Evolutionary conservation across 257 asterid genomes (phyloP).

Genomic region (Petunia axillaris): DNA sequence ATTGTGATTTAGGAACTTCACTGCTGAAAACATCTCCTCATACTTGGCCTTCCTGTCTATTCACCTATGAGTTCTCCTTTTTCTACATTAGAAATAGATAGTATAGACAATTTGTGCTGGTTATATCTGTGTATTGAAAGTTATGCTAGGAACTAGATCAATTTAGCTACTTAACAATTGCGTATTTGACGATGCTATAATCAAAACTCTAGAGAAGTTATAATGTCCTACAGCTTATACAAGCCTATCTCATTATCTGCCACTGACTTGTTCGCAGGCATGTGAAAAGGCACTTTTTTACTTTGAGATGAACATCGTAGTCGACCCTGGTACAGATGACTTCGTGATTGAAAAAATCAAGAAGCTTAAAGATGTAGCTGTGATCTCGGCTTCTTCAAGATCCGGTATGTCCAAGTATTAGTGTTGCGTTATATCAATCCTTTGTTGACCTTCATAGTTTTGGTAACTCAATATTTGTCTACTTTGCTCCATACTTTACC

Average conservation of each 20-base stretch:
- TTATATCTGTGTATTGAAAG: not conserved
- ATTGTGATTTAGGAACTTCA: slow-evolving; percentile 9
- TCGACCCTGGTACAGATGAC: slow-evolving; percentile 40
- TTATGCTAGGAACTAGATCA: slow-evolving; percentile 5
- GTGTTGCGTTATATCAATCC: not conserved
- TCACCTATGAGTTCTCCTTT: not conserved
- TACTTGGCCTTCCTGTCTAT: not conserved
- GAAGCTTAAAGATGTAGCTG: slow-evolving; percentile 56
- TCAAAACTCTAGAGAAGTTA: not conserved
- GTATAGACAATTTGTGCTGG: not conserved
- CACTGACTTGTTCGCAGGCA: slow-evolving; percentile 49
- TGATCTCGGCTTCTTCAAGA: slow-evolving; percentile 54
- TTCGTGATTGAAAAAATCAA: slow-evolving; percentile 47
- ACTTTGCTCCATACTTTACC: not conserved
- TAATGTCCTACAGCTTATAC: not conserved
- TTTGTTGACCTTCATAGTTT: slow-evolving; percentile 18
- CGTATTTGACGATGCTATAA: not conserved
- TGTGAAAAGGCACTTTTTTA: slow-evolving; percentile 68
- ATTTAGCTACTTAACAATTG: not conserved
- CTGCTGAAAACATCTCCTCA: not conserved
- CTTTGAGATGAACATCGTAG: slow-evolving; percentile 31
- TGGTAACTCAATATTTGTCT: not conserved
- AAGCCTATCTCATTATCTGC: slow-evolving; percentile 20
- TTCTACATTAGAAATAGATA: not conserved
- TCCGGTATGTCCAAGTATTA: slow-evolving; percentile 53